Conservation (phyloP, 2,329 filamentous ascomycete species). For the Colletotrichum chlorophyti region DNA sequence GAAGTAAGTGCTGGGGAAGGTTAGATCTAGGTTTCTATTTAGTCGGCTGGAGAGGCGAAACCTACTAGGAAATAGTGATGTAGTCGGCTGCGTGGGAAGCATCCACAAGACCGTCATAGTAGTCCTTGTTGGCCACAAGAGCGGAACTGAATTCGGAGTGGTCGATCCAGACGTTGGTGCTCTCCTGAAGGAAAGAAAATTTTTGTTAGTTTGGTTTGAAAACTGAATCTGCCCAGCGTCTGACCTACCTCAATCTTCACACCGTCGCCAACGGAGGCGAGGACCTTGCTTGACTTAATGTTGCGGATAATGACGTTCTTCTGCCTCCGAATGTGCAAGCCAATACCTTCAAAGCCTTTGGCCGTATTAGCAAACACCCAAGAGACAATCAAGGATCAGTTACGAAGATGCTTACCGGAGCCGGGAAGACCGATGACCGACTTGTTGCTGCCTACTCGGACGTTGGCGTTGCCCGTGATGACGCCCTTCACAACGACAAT, state of each 20-base stretch:
- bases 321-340: conserved; percentile 48
- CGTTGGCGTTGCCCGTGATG: conserved; percentile 44
- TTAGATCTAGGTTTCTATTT: background rate
- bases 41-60: background rate
- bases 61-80: conserved; percentile 45
- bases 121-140: conserved; percentile 46
- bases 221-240: accelerated
- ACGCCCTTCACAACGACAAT: conserved; percentile 46
- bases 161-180: conserved; percentile 56
- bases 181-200: conserved; percentile 53
- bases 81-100: conserved; percentile 51
- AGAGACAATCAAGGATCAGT: too few relatives aligned
- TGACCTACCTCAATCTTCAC: conserved; percentile 35
- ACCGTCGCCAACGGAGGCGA: conserved; percentile 47
- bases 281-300: conserved; percentile 51
- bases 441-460: conserved; percentile 50
- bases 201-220: conserved; percentile 48
- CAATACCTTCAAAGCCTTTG: conserved; percentile 38
- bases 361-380: too few relatives aligned
- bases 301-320: conserved; percentile 65
- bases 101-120: conserved; percentile 51
- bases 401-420: conserved; percentile 14
- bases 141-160: conserved; percentile 49
- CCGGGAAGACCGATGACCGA: conserved; percentile 46
- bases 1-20: conserved; percentile 41